Evolutionary conservation across 1,139 yeast species (phyloP), one percentile per base, ranked within the genome.

Genomic region (Blastobotrys raffinosifermentans): DNA sequence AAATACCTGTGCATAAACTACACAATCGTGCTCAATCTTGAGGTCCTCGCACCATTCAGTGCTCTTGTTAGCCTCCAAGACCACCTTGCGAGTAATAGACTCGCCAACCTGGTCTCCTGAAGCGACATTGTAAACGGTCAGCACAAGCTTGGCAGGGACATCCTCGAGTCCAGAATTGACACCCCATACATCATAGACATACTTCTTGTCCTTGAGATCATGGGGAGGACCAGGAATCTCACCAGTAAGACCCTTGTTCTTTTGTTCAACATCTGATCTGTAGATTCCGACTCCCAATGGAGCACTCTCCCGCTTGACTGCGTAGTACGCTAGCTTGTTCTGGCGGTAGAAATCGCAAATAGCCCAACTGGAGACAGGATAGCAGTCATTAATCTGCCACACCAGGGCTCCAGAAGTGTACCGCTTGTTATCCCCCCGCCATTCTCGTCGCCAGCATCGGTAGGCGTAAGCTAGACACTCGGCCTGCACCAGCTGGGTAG

Each of bases 331-430:
- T 38, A 71, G 51, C 50, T 71, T 71, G 5, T 72, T 72, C 11
- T 61, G 51, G 17, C 50, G 48, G 39, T 55, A 61, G 49, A 55
- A 67, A 48, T 70, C 76, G 23, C 65, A 54, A 20, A 69, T 54
- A 1, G 74, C 58, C 76, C 76, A 71, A 16, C 69, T 60, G 3
- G 72, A 58, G 6, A 61, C 69, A 2, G 75, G 75, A 73, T 73
- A 70, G 47, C 75, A 71, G 48, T 71, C 76, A 41, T 71, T 70
- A 17, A 68, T 52, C 49, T 70, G 76, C 76, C 76, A 71, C 4
- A 71, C 73, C 25, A 70, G 49, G 2, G 68, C 66, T 0, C 74
- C 74, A 10, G 70, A 70, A 31, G 51, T 48, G 37, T 60, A 56
- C 37, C 67, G 50, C 33, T 55, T 46, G 6, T 60, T 58, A 11